Conservation (phyloP, 345 rosid genomes). For the Pistacia atlantica region DNA sequence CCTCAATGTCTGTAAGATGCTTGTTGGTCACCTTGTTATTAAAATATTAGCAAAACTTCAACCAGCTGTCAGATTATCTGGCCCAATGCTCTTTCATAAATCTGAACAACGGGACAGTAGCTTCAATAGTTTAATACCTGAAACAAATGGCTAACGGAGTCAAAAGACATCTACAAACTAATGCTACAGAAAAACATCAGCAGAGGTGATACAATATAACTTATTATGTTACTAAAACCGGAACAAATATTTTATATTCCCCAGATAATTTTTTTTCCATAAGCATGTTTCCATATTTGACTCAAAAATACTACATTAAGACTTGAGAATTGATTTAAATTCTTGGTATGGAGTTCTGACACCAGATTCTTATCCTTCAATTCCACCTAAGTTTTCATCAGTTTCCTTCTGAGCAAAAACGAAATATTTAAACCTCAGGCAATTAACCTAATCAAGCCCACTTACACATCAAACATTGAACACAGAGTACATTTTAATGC, state of each 20-base stretch:
- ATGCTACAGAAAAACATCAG: conserved; percentile 3
- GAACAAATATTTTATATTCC: neutral
- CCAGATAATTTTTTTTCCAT: too few relatives aligned
- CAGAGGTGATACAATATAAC: neutral
- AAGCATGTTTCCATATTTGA: conserved; percentile 4
- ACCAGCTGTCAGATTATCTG: neutral
- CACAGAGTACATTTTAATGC: neutral
- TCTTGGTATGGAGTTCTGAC: neutral
- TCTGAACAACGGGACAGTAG: conserved; percentile 6
- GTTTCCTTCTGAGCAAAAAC: neutral
- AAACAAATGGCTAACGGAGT: conserved; percentile 14
- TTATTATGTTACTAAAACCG: conserved; percentile 1
- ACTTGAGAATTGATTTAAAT: neutral
- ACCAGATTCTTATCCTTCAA: neutral
- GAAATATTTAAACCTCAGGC: neutral
- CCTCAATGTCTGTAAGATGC: conserved; percentile 1
- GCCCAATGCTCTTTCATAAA: conserved; percentile 17
- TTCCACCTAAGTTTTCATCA: neutral
- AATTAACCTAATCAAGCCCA: neutral
- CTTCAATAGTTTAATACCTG: conserved; percentile 26
- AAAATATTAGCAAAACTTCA: conserved; percentile 14
- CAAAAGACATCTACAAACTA: neutral
- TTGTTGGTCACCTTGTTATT: conserved; percentile 20
- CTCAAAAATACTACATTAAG: neutral
- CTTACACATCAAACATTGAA: neutral